phyloP scores from a whole-genome alignment of 2,329 filamentous ascomycete species.

The Botrytis pseudocinerea region DNA sequence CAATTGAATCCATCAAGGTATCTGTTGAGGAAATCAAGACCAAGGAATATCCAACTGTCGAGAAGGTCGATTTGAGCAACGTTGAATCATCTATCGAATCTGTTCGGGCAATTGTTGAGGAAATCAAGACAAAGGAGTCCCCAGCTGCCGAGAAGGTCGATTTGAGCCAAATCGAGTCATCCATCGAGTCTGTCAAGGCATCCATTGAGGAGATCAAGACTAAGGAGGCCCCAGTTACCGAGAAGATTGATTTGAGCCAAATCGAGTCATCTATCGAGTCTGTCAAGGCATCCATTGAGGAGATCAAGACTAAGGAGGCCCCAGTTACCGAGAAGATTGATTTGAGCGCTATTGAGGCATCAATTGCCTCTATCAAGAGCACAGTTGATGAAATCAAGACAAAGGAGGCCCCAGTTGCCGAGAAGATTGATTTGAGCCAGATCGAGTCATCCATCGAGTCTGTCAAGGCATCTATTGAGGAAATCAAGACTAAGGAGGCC shows the following conservation, averaged over 20 bases:
- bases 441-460: background rate
- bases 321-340: constrained; percentile 25
- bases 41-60: constrained; percentile 20
- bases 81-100: constrained; percentile 19
- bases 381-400: constrained; percentile 24
- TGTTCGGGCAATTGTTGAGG: constrained; percentile 22
- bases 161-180: background rate
- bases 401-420: background rate
- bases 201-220: constrained; percentile 27
- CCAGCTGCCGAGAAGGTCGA: constrained; percentile 19
- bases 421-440: background rate
- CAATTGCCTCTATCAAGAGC: constrained; percentile 22
- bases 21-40: constrained; percentile 31
- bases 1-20: constrained; percentile 25
- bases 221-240: background rate
- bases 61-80: constrained; percentile 26
- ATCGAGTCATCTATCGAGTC: background rate
- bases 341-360: constrained; percentile 22
- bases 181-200: constrained; percentile 17
- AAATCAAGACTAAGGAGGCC: constrained; percentile 22
- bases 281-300: constrained; percentile 16
- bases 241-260: background rate
- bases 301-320: constrained; percentile 22
- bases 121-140: constrained; percentile 29
- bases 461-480: constrained; percentile 16